phyloP scores from a whole-genome alignment of 2,329 filamentous ascomycete species.

The Torrubiella hemipterigena region DNA sequence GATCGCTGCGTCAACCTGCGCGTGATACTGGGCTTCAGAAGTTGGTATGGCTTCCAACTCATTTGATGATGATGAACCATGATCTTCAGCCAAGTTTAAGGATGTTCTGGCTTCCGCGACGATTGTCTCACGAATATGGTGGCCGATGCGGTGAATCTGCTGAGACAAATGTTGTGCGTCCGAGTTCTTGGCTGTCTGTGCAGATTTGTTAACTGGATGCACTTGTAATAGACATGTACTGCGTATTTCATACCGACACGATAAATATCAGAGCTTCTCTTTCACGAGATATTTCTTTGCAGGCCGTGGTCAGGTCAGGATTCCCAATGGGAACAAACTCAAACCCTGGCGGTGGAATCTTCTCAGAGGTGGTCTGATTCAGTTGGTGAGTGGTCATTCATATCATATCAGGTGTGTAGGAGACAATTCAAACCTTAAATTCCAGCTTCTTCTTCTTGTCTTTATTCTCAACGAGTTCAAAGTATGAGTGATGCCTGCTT shows the following conservation, averaged over 20 bases:
- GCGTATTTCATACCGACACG: conserved; percentile 51
- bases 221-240: too few species aligned
- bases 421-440: conserved; percentile 33
- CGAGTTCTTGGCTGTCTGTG: conserved; percentile 18
- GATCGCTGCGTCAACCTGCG: conserved; percentile 49
- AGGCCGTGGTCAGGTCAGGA: conserved; percentile 44
- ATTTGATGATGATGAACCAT: too few species aligned
- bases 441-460: conserved; percentile 55
- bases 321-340: conserved; percentile 52
- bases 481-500: conserved; percentile 48
- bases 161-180: conserved; percentile 28
- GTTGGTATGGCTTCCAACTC: too few species aligned
- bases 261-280: conserved; percentile 53
- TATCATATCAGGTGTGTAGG: not conserved
- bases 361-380: conserved; percentile 37
- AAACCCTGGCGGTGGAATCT: conserved; percentile 45
- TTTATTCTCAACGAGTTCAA: conserved; percentile 52
- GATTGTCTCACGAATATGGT: conserved; percentile 47
- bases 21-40: conserved; percentile 50
- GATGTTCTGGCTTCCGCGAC: conserved; percentile 41
- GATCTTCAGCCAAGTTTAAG: too few species aligned
- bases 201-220: too few species aligned
- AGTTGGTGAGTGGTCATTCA: conserved; percentile 10
- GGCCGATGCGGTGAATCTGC: conserved; percentile 47
- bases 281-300: conserved; percentile 54